Conservation (phyloP, 2,329 filamentous ascomycete genomes). For the Aspergillus eucalypticola region DNA sequence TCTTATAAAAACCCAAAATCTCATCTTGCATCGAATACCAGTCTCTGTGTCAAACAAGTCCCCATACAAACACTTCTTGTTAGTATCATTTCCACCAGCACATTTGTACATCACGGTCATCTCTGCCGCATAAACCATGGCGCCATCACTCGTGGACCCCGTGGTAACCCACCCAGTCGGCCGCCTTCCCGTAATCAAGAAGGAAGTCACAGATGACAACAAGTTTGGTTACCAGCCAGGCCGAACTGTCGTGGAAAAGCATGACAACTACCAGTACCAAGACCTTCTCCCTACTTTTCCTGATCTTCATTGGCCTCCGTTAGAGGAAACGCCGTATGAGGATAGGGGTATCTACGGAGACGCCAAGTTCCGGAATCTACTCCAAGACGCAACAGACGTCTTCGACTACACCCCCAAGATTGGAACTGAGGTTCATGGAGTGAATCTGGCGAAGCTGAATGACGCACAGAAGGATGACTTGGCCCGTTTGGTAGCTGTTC, state of each 20-base stretch:
- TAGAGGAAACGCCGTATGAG: conserved; percentile 51
- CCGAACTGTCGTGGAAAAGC: conserved; percentile 45
- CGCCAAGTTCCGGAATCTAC: conserved; percentile 55
- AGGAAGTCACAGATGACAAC: conserved; percentile 24
- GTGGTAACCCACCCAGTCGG: conserved; percentile 15
- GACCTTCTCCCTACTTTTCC: conserved; percentile 57
- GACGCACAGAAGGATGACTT: conserved; percentile 57
- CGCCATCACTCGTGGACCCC: conserved; percentile 34
- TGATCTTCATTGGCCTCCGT: conserved; percentile 53
- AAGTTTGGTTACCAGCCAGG: conserved; percentile 52
- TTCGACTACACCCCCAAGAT: conserved; percentile 61
- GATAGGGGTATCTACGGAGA: conserved; percentile 59
- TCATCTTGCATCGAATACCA: neutral
- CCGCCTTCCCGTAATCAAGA: conserved; percentile 22
- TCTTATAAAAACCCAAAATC: conserved; percentile 3
- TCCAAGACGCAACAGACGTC: conserved; percentile 54
- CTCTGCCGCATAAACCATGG: conserved; percentile 24
- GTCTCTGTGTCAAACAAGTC: neutral
- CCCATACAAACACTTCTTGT: neutral
- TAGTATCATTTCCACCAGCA: neutral
- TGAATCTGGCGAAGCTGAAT: conserved; percentile 53
- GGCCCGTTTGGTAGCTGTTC: conserved; percentile 54
- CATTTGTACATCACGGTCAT: neutral
- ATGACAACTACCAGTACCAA: conserved; percentile 54
- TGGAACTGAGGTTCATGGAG: conserved; percentile 55